These are phyloP conservation scores for Kuraishia borneana DNA, from an alignment of 805 yeast genomes.

Conservation along the genomic window DNA sequence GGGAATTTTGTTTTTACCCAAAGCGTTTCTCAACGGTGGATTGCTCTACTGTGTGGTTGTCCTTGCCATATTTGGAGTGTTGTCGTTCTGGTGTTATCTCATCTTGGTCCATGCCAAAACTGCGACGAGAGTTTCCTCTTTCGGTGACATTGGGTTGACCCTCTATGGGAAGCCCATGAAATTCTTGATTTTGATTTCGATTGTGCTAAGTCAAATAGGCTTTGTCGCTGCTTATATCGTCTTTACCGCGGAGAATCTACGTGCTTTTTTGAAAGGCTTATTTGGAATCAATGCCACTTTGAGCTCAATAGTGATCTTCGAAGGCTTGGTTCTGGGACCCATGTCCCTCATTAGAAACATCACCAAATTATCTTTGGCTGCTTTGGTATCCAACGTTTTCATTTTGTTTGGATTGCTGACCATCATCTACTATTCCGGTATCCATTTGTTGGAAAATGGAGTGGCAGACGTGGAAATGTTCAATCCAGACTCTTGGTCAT, in stretches of 20 bases:
- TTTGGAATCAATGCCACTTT: conserved; percentile 28
- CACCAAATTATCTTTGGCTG: conserved; percentile 61
- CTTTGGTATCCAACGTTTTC: conserved; percentile 61
- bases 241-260: conserved; percentile 62
- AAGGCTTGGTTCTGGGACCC: conserved; percentile 52
- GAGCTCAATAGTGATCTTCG: conserved; percentile 37
- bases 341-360: conserved; percentile 66
- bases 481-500: conserved; percentile 49
- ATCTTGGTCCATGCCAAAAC: conserved; percentile 49
- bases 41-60: conserved; percentile 42
- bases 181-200: conserved; percentile 47
- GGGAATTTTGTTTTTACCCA: conserved; percentile 61
- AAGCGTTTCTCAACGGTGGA: conserved; percentile 67
- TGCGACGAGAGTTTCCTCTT: conserved; percentile 56
- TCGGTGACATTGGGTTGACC: conserved; percentile 62
- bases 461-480: conserved; percentile 41
- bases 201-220: conserved; percentile 65
- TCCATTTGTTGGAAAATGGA: conserved; percentile 32
- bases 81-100: conserved; percentile 73
- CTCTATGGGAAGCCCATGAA: conserved; percentile 61
- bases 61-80: conserved; percentile 48
- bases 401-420: conserved; percentile 57
- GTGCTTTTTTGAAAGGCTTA: conserved; percentile 48
- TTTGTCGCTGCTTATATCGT: conserved; percentile 76
- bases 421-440: conserved; percentile 42